Conservation (phyloP, 2,329 filamentous ascomycete genomes). For the Stemphylium vesicarium region DNA sequence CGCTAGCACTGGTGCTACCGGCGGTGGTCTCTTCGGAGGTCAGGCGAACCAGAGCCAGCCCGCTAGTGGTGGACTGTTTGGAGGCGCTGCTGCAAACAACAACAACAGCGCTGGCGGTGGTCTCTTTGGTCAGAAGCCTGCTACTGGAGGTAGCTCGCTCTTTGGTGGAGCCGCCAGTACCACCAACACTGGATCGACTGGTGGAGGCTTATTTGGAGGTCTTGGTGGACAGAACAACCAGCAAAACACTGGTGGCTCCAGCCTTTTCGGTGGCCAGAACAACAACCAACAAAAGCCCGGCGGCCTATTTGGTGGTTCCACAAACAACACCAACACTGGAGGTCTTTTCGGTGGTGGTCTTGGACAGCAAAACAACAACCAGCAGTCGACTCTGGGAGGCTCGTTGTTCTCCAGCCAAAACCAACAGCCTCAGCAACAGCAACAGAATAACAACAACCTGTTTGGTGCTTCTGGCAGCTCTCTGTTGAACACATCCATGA, state of each 20-base stretch:
- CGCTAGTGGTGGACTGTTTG: constrained; percentile 51
- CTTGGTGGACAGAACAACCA: constrained; percentile 40
- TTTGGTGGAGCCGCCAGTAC: constrained; percentile 42
- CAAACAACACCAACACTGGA: constrained; percentile 49
- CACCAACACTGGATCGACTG: constrained; percentile 24
- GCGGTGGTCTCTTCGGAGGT: constrained; percentile 60
- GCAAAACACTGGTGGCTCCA: constrained; percentile 38
- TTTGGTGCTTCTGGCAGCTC: constrained; percentile 61
- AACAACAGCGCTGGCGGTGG: constrained; percentile 42
- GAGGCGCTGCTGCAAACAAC: constrained; percentile 55
- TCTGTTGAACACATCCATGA: constrained; percentile 57
- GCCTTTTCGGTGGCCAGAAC: constrained; percentile 51
- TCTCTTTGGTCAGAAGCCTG: constrained; percentile 51
- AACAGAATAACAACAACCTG: constrained; percentile 51
- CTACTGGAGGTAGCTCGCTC: constrained; percentile 26
- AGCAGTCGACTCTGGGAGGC: constrained; percentile 46
- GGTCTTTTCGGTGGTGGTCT: constrained; percentile 55
- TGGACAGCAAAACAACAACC: constrained; percentile 50
- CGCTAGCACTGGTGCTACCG: constrained; percentile 40
- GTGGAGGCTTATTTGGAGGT: constrained; percentile 45
- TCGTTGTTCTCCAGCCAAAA: constrained; percentile 54
- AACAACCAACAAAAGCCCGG: constrained; percentile 53
- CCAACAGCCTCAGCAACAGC: constrained; percentile 52
- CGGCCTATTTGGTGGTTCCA: constrained; percentile 51
- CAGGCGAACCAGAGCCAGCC: constrained; percentile 30